Evolutionary conservation across 2,329 filamentous ascomycete genomes (phyloP), one percentile per base, ranked within the genome.

Genomic region (Plenodomus tracheiphilus): DNA sequence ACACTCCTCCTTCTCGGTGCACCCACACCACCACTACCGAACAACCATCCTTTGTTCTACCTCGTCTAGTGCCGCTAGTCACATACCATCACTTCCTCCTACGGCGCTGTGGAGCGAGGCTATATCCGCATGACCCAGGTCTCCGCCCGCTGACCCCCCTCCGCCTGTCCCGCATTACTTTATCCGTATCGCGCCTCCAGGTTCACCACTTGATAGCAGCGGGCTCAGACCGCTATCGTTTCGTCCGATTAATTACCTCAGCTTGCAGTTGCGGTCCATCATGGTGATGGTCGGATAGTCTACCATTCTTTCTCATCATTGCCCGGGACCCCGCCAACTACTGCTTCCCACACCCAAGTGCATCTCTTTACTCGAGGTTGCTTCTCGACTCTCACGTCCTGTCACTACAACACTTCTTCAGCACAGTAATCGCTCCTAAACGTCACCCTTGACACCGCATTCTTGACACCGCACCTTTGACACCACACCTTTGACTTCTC

Each of bases 121-220:
- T 43, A 56, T 46, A 54, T 52, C 56, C 66, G 65, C 67, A 70
- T 72, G 67, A 70, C 67, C 62, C 45, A 52, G 39, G 47, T 50
- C 48, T 61, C 54, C 47, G 56, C 56, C 54, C 59, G 50, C 52
- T 56, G 50, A 57, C 42, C 61, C 61, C n/a, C 61, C 59, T 62
- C 61, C 53, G 41, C 55, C 51, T 53, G 47, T 61, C 56, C 61
- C 61, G 58, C 60, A 59, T 36, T 66, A 68, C 64, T 66, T 65
- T 65, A 66, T 58, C 63, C 61, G 55, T 57, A 53, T 59, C 54
- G 53, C 56, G 54, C 58, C 59, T 49, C 62, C 49, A 54, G 53
- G 46, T 55, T 43, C 59, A 45, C 46, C 4, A 32, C 46, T 58
- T 56, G 50, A 49, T 56, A 54, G 46, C 46, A 51, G 51, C 58